phyloP scores from a whole-genome alignment of 2,329 filamentous ascomycete species.

The Aspergillus brasiliensis region DNA sequence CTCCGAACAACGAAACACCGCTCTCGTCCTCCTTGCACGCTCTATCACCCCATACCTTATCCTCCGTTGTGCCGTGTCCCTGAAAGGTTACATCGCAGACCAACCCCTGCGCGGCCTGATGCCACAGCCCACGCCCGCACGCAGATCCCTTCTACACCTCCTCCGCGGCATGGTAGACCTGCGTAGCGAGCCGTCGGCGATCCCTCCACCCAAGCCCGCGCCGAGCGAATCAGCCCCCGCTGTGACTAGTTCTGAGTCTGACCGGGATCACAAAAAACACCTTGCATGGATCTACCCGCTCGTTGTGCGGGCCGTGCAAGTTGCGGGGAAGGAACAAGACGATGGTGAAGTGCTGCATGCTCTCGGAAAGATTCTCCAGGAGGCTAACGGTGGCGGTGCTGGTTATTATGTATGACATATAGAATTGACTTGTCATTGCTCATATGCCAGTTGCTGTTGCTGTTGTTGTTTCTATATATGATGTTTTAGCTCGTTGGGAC shows the following conservation, averaged over 20 bases:
- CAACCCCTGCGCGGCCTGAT: constrained; percentile 86
- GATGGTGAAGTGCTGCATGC: constrained; percentile 47
- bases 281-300: constrained; percentile 79
- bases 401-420: constrained; percentile 10
- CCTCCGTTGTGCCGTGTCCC: constrained; percentile 73
- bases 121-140: constrained; percentile 81
- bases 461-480: not conserved
- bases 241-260: constrained; percentile 44
- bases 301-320: constrained; percentile 43
- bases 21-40: constrained; percentile 66
- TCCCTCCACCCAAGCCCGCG: constrained; percentile 52
- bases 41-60: constrained; percentile 80
- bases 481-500: not conserved
- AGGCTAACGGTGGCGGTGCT: constrained; percentile 52
- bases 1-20: constrained; percentile 32
- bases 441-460: not conserved
- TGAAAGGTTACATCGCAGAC: constrained; percentile 87
- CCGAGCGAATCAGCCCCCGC: constrained; percentile 45
- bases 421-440: no score
- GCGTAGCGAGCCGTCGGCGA: constrained; percentile 68
- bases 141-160: constrained; percentile 74
- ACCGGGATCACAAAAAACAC: constrained; percentile 65
- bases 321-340: constrained; percentile 44
- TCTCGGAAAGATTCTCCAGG: constrained; percentile 62
- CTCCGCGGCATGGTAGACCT: constrained; percentile 68